Evolutionary conservation across 2,329 filamentous ascomycete genomes (phyloP).

Genomic region (Cryphonectria naterciae): DNA sequence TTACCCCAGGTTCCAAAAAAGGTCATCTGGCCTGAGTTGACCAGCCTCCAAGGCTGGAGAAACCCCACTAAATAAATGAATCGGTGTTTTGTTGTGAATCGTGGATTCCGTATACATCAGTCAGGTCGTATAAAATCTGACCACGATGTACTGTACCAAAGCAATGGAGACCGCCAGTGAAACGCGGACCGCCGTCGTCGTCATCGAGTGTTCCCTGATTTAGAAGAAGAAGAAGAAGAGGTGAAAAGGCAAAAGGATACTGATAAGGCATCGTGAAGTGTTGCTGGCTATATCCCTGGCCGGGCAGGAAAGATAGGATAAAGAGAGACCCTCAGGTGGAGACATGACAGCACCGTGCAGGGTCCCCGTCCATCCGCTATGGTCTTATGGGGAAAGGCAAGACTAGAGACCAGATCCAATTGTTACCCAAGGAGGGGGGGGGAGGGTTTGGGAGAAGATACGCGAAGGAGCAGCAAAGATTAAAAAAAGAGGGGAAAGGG

Average conservation of each 20-base stretch:
- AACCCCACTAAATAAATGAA: constrained; percentile 14
- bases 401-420: neutral
- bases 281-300: neutral
- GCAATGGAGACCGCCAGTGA: constrained; percentile 2
- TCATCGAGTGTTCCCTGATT: constrained; percentile 11
- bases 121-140: neutral
- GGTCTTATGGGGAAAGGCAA: neutral
- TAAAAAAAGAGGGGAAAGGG: neutral
- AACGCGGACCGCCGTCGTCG: neutral
- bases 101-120: neutral
- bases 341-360: constrained; percentile 29
- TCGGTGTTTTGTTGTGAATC: neutral
- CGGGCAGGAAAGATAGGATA: constrained; percentile 22
- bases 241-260: neutral
- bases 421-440: neutral
- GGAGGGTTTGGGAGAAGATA: neutral
- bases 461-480: neutral
- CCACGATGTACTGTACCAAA: constrained; percentile 20
- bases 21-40: constrained; percentile 22
- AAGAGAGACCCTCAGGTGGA: constrained; percentile 16
- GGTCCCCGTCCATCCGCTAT: constrained; percentile 1
- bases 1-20: constrained; percentile 25
- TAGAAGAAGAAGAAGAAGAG: neutral
- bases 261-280: constrained; percentile 10
- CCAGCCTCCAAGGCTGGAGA: constrained; percentile 15